A percentile compares a stretch with the other conserved stretches of the same genome.
Conservation (phyloP, 1,284 basidiomycete genomes). For the Coniferiporia weirii region DNA sequence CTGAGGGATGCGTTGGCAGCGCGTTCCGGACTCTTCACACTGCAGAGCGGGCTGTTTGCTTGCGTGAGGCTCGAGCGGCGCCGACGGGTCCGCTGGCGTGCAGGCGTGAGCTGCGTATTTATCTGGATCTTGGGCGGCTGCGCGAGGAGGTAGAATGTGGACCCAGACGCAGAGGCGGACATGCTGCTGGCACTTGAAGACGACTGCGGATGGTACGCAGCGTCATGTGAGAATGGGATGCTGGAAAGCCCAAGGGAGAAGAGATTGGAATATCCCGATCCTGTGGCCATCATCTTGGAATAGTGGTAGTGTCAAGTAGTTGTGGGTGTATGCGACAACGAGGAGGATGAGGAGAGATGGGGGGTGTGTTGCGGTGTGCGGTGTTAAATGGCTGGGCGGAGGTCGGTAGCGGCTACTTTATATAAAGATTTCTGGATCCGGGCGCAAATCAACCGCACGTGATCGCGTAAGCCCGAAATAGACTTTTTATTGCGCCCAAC, state of each 20-base stretch:
- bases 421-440: too few species aligned
- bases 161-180: neutral
- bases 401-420: too few species aligned
- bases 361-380: too few species aligned
- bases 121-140: slow-evolving; percentile 17
- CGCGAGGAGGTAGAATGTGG: neutral
- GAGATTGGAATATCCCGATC: slow-evolving; percentile 11
- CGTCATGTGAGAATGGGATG: neutral
- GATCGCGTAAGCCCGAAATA: too few species aligned
- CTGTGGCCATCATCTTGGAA: slow-evolving; percentile 11
- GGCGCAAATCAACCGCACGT: too few species aligned
- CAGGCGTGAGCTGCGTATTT: slow-evolving; percentile 14
- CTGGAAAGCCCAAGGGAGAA: slow-evolving; percentile 17
- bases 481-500: too few species aligned
- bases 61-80: slow-evolving; percentile 53
- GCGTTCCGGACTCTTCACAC: slow-evolving; percentile 46
- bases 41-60: slow-evolving; percentile 39
- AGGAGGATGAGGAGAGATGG: neutral
- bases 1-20: slow-evolving; percentile 42
- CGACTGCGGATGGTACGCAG: neutral
- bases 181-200: slow-evolving; percentile 1
- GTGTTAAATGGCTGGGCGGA: too few species aligned
- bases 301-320: neutral
- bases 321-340: neutral
- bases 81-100: slow-evolving; percentile 35